Conservation (phyloP, 805 yeast genomes). For the Suhomyces prunicola region DNA sequence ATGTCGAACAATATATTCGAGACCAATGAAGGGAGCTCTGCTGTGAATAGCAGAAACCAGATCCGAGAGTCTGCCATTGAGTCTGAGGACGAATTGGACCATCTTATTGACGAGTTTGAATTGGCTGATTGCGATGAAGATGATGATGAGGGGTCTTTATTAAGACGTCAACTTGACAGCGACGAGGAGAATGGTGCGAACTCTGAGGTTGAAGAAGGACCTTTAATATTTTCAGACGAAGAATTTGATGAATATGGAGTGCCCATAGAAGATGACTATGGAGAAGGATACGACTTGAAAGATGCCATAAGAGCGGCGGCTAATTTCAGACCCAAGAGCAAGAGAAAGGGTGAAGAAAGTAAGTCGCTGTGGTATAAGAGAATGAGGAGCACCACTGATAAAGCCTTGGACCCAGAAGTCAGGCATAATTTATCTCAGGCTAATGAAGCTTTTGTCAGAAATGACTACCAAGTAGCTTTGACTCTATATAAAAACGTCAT, state of each 20-base stretch:
- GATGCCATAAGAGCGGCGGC: conserved; percentile 68
- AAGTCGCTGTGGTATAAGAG: conserved; percentile 37
- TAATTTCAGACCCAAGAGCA: conserved; percentile 50
- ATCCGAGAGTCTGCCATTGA: conserved; percentile 12
- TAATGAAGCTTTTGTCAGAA: conserved; percentile 72
- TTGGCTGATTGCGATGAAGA: conserved; percentile 8
- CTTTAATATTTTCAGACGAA: conserved; percentile 20
- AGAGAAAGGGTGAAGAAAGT: conserved; percentile 28
- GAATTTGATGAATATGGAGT: conserved; percentile 26
- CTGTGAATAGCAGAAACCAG: conserved; percentile 1
- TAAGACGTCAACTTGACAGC: background rate
- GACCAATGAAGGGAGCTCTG: conserved; percentile 11
- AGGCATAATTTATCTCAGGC: conserved; percentile 64
- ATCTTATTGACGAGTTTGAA: conserved; percentile 5
- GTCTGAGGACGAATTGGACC: conserved; percentile 15
- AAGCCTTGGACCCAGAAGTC: conserved; percentile 70
- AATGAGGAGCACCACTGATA: conserved; percentile 31
- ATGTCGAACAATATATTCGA: conserved; percentile 24
- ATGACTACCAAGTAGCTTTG: conserved; percentile 59
- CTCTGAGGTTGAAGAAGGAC: conserved; percentile 13
- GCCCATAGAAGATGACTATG: conserved; percentile 31
- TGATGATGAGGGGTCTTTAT: conserved; percentile 2
- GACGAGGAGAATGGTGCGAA: conserved; percentile 11
- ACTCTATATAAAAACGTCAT: conserved; percentile 65
- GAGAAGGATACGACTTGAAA: conserved; percentile 48